Percentiles rank a stretch among this genome's conserved stretches.
Evolutionary conservation across 1,139 yeast genomes (phyloP).

Genomic region (Kodamaea plutei): DNA sequence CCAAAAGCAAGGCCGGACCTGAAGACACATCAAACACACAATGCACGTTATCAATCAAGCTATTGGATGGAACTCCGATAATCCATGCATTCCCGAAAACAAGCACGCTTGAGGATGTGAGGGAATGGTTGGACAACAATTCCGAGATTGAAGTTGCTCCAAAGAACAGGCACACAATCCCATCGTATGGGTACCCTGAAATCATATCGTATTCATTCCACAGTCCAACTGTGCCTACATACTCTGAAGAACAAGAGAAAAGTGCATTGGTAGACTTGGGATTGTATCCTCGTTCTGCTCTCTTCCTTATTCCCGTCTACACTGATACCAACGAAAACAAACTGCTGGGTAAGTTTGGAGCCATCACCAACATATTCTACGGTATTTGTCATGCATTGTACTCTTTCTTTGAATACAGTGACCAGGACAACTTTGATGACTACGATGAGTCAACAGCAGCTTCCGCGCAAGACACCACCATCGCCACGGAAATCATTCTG

Average conservation of each 20-base stretch:
- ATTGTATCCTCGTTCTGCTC: constrained; percentile 62
- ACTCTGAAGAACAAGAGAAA: constrained; percentile 48
- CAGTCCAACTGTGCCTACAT: too few relatives aligned
- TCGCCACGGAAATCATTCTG: too few relatives aligned
- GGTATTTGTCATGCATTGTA: constrained; percentile 31
- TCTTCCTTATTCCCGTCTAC: constrained; percentile 56
- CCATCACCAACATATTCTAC: constrained; percentile 14
- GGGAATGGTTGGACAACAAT: constrained; percentile 58
- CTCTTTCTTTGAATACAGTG: constrained; percentile 43
- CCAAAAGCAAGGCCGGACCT: too few relatives aligned
- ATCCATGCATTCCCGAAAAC: constrained; percentile 37
- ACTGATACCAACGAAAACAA: constrained; percentile 13
- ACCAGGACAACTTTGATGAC: not conserved
- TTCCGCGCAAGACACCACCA: too few relatives aligned
- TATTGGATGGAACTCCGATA: constrained; percentile 53
- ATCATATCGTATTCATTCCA: constrained; percentile 38
- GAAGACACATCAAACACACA: too few relatives aligned
- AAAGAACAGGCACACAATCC: too few relatives aligned
- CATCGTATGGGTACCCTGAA: constrained; percentile 28
- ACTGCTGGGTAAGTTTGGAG: constrained; percentile 14
- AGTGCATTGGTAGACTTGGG: constrained; percentile 43
- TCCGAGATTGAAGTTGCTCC: constrained; percentile 39
- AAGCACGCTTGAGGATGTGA: constrained; percentile 49
- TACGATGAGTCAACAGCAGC: too few relatives aligned
- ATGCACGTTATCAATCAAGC: constrained; percentile 27